phyloP scores from a whole-genome alignment of 208 protist species.

The Trypanosomatidae sp. region DNA sequence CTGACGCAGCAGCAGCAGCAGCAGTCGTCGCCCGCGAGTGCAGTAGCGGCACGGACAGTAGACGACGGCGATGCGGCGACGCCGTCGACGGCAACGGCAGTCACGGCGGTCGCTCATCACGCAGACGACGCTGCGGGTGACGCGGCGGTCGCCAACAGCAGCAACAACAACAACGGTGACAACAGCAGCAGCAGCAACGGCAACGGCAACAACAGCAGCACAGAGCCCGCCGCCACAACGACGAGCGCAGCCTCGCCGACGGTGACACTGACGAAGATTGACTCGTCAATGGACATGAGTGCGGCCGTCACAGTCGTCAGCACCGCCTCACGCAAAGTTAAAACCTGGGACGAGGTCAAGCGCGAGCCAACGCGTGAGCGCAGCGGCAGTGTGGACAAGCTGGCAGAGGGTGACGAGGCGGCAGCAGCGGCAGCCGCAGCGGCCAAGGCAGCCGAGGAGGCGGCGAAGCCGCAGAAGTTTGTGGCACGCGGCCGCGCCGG shows the following conservation, averaged over 20 bases:
- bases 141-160: too few species aligned
- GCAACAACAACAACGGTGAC: background rate
- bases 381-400: background rate
- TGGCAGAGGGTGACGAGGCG: background rate
- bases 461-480: constrained; percentile 40
- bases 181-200: background rate
- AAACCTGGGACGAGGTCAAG: constrained; percentile 37
- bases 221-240: background rate
- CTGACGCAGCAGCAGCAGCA: too few species aligned
- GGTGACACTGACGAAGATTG: background rate
- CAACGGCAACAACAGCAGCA: background rate
- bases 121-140: too few species aligned
- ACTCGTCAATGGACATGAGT: constrained; percentile 2
- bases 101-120: too few species aligned
- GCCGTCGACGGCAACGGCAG: too few species aligned
- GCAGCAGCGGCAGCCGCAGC: background rate
- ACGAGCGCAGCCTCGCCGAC: background rate
- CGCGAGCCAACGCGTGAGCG: constrained; percentile 4
- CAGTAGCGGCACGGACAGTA: too few species aligned
- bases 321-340: constrained; percentile 14
- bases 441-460: background rate
- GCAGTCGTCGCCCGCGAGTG: too few species aligned
- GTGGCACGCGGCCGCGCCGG: constrained; percentile 49
- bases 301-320: constrained; percentile 9
- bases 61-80: too few species aligned